Evolutionary conservation across 495 filamentous ascomycete genomes (phyloP).

Genomic region (Neurospora tetraspora): DNA sequence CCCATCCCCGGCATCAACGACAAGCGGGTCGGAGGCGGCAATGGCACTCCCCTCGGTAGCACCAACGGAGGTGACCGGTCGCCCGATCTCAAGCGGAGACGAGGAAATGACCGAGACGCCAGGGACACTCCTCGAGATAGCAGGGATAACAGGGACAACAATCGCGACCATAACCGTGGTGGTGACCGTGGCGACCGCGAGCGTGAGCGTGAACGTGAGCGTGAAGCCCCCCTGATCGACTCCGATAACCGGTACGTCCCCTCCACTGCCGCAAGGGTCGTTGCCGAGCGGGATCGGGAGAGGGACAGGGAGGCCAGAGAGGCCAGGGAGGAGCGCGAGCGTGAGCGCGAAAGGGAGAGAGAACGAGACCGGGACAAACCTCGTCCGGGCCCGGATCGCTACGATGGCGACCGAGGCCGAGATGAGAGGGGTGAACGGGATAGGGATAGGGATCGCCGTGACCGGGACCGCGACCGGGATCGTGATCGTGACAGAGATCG

Average conservation of each 20-base stretch:
- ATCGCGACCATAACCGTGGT: background rate
- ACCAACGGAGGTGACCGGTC: slow-evolving; percentile 26
- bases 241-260: slow-evolving; percentile 5
- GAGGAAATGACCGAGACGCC: slow-evolving; percentile 30
- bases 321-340: background rate
- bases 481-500: slow-evolving; percentile 20
- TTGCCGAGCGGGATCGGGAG: slow-evolving; percentile 27
- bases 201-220: slow-evolving; percentile 18
- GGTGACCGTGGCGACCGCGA: slow-evolving; percentile 12
- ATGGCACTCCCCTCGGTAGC: background rate
- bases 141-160: slow-evolving; percentile 1
- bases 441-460: slow-evolving; percentile 12
- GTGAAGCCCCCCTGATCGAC: slow-evolving; percentile 9
- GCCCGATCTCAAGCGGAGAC: slow-evolving; percentile 35
- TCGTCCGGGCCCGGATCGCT: slow-evolving; percentile 9
- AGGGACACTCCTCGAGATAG: slow-evolving; percentile 11
- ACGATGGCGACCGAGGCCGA: slow-evolving; percentile 8
- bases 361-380: slow-evolving; percentile 20
- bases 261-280: slow-evolving; percentile 2
- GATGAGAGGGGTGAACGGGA: slow-evolving; percentile 13
- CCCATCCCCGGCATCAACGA: slow-evolving; percentile 38
- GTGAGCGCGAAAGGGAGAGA: slow-evolving; percentile 30
- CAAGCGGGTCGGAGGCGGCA: slow-evolving; percentile 11
- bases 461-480: slow-evolving; percentile 27
- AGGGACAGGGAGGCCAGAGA: slow-evolving; percentile 14